These are phyloP conservation scores for Orbilia quercus DNA, from an alignment of 2,329 filamentous ascomycete genomes.

Conservation along the genomic window DNA sequence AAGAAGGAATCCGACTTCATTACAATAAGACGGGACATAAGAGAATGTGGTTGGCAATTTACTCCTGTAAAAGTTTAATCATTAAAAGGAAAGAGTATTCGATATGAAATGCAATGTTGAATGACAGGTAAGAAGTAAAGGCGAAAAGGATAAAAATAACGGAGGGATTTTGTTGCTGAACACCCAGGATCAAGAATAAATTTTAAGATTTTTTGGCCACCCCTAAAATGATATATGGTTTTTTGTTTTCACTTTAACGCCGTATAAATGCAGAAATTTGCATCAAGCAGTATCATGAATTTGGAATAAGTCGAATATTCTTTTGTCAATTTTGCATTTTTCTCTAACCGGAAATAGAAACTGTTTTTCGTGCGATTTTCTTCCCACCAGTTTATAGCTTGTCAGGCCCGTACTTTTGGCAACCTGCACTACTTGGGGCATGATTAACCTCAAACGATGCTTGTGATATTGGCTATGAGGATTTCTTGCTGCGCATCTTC, in stretches of 20 bases:
- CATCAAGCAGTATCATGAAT: constrained; percentile 22
- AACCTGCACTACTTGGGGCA: too few species aligned
- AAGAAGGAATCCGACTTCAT: neutral
- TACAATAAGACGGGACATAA: too few species aligned
- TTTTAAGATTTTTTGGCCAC: constrained; percentile 28
- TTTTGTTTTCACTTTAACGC: constrained; percentile 47
- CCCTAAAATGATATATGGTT: constrained; percentile 36
- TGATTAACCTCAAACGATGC: neutral
- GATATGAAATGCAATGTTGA: neutral
- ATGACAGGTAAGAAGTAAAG: neutral
- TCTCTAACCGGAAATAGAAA: constrained; percentile 14
- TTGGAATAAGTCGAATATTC: constrained; percentile 10
- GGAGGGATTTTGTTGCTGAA: neutral
- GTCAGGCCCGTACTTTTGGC: neutral
- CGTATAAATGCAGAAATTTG: constrained; percentile 35
- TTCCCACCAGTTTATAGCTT: neutral
- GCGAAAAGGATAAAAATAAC: neutral
- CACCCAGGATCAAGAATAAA: neutral
- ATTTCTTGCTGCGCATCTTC: constrained; percentile 37
- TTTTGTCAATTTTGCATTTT: constrained; percentile 17
- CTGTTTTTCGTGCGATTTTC: neutral
- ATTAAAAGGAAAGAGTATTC: neutral
- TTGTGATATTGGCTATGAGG: neutral
- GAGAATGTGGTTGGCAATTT: too few species aligned
- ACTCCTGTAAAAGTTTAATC: neutral